Conservation (phyloP, 805 yeast species). For the Candida suzukii region DNA sequence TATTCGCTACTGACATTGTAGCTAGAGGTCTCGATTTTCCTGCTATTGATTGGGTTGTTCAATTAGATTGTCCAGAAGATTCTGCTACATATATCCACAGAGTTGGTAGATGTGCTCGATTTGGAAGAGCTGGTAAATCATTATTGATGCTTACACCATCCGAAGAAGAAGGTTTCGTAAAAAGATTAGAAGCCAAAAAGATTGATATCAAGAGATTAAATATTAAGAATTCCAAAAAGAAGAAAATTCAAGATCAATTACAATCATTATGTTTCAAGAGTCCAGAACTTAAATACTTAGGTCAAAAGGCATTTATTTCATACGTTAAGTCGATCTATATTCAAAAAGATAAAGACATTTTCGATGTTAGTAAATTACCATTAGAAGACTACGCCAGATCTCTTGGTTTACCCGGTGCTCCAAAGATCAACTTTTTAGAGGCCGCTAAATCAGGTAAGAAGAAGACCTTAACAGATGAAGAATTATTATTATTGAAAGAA, state of each 20-base stretch:
- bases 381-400: slow-evolving; percentile 81
- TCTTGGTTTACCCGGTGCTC: slow-evolving; percentile 93
- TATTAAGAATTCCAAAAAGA: slow-evolving; percentile 66
- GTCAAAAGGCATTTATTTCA: slow-evolving; percentile 92
- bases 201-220: slow-evolving; percentile 68
- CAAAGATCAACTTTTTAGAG: slow-evolving; percentile 70
- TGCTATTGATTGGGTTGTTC: slow-evolving; percentile 91
- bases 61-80: slow-evolving; percentile 88
- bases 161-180: slow-evolving; percentile 73
- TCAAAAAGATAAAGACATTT: slow-evolving; percentile 83
- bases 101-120: slow-evolving; percentile 86
- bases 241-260: slow-evolving; percentile 71
- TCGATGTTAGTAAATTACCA: slow-evolving; percentile 70
- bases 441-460: slow-evolving; percentile 34
- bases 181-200: slow-evolving; percentile 50
- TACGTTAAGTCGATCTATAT: slow-evolving; percentile 79
- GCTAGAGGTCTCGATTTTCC: slow-evolving; percentile 93
- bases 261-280: slow-evolving; percentile 88
- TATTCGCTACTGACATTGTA: slow-evolving; percentile 85
- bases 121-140: slow-evolving; percentile 78
- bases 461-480: slow-evolving; percentile 20
- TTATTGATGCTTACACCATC: slow-evolving; percentile 75
- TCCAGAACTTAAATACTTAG: slow-evolving; percentile 87
- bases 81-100: slow-evolving; percentile 84
- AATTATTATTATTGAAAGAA: slow-evolving; percentile 47